phyloP scores from a whole-genome alignment of 176 grass and related monocot genomes.

The Elymus sibiricus region DNA sequence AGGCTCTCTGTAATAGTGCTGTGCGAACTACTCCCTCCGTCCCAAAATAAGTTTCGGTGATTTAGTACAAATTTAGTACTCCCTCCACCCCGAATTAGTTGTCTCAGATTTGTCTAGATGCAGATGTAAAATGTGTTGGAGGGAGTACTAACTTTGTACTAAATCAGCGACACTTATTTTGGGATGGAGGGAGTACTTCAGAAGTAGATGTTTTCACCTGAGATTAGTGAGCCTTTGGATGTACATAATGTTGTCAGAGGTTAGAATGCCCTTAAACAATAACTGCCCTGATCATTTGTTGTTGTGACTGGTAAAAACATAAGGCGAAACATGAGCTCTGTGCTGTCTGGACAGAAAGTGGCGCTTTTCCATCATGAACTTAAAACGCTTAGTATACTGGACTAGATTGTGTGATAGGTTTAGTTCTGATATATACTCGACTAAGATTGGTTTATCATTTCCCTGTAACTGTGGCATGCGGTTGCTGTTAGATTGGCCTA shows the following conservation, averaged over 20 bases:
- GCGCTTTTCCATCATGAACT: not conserved
- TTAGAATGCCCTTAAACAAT: not conserved
- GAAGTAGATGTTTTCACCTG: not conserved
- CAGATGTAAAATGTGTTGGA: too few species aligned
- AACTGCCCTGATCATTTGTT: not conserved
- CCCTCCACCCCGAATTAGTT: too few species aligned
- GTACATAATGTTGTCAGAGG: not conserved
- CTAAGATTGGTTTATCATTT: not conserved
- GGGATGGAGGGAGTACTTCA: too few species aligned
- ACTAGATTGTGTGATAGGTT: not conserved
- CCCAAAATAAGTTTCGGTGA: too few species aligned
- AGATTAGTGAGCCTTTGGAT: not conserved
- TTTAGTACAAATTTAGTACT: too few species aligned
- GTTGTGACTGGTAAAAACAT: not conserved
- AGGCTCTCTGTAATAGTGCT: not conserved
- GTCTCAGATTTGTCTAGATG: too few species aligned
- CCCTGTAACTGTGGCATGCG: not conserved
- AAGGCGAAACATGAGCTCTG: not conserved
- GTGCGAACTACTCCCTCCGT: not conserved
- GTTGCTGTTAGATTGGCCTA: not conserved
- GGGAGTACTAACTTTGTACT: too few species aligned
- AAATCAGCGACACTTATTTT: too few species aligned
- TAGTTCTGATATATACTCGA: not conserved
- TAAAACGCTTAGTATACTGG: not conserved
- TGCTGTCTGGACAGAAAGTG: not conserved